Evolutionary conservation across 2,329 filamentous ascomycete genomes (phyloP), one percentile per base, ranked within the genome.

Genomic region (Exophiala bonariae): DNA sequence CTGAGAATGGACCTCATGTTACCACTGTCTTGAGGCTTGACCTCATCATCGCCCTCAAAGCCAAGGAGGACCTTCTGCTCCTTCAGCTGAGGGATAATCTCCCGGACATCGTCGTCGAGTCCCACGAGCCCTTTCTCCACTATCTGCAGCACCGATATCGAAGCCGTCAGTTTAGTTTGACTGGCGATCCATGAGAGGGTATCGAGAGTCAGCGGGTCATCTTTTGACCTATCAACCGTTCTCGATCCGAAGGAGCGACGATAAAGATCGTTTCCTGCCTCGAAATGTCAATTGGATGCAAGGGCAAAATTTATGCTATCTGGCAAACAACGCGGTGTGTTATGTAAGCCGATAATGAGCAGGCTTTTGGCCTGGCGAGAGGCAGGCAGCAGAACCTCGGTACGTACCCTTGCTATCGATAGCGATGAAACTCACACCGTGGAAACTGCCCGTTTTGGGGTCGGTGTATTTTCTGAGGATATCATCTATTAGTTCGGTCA

Each of bases 101-200:
- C 28, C 0, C 67, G 65, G 0, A 81, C 55, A 42, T 80, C 73
- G 4, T 69, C 71, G 10, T 72, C 68, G 0, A 82, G 63, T 1
- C 60, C 60, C 0, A 81, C 57, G 0, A 74, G 59, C 0, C 76
- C 77, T 5, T 74, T 67, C 26, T 82, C 78, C 1, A 81, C 75
- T 32, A 75, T 71, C 47, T 80, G 75, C n/a, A 82, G 58, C 1
- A 71, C 70, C 2, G 77, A 73, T 39, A 82, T 71, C 2, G 71
- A 69, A 2, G 78, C 71, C 43, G 79, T 52, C 2, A 82, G 60
- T 44, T 74, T 73, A 11, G 67, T 72, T 36, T 48, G 35, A 13
- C 52, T 56, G 14, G 54, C 54, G 26, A 55, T 47, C 49, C 46
- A 51, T 38, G 52, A 43, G 14, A 54, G 47, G 14, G 52, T 50